Conservation (phyloP, 306 rosid genomes). For the Ormosia emarginata region DNA sequence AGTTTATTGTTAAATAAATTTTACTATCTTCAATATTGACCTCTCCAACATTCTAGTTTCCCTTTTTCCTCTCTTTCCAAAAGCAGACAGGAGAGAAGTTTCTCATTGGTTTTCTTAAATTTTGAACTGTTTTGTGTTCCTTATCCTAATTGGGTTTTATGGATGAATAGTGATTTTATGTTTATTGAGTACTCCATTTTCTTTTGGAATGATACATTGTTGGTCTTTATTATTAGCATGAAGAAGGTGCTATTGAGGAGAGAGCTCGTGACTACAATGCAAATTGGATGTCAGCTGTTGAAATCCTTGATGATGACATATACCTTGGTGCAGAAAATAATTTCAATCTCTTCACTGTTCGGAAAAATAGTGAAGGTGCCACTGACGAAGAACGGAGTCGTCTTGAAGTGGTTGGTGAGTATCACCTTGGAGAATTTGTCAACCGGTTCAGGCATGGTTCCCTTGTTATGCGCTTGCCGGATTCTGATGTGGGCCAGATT, state of each 20-base stretch:
- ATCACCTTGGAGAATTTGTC: conserved; percentile 88
- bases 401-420: conserved; percentile 89
- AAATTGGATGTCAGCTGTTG: conserved; percentile 97
- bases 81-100: not conserved
- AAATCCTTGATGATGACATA: conserved; percentile 90
- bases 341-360: conserved; percentile 37
- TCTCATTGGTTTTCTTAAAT: not conserved
- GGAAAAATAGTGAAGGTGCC: conserved; percentile 83
- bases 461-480: conserved; percentile 38
- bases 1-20: not conserved
- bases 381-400: conserved; percentile 92
- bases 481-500: conserved; percentile 52
- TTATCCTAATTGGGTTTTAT: not conserved
- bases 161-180: not conserved
- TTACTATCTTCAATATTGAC: not conserved
- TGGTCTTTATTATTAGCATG: conserved; percentile 56
- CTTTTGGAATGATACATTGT: not conserved
- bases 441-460: conserved; percentile 85
- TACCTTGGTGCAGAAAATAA: conserved; percentile 93
- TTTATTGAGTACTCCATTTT: not conserved
- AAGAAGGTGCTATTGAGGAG: conserved; percentile 98
- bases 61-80: not conserved
- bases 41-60: not conserved
- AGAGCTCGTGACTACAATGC: conserved; percentile 96
- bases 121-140: not conserved